Conservation (phyloP, 495 filamentous ascomycete species). For the Neurospora tetrasperma region DNA sequence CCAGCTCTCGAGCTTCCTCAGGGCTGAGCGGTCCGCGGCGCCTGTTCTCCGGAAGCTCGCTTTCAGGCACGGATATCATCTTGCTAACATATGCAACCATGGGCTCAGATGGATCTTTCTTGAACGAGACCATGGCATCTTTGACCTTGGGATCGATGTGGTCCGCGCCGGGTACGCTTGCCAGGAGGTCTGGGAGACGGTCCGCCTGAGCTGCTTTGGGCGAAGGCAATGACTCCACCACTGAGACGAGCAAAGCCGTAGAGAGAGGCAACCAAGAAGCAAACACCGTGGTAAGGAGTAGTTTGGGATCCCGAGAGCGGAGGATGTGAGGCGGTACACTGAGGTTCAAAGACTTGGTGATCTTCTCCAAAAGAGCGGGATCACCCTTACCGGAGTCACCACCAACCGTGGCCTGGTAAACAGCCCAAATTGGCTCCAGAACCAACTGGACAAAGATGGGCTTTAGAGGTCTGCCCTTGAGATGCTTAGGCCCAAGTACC, state of each 20-base stretch:
- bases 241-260: conserved; percentile 83
- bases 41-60: conserved; percentile 74
- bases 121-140: conserved; percentile 73
- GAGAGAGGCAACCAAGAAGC: conserved; percentile 87
- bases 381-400: conserved; percentile 78
- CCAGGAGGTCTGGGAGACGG: conserved; percentile 66
- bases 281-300: conserved; percentile 79
- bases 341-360: conserved; percentile 82
- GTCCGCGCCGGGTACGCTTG: conserved; percentile 67
- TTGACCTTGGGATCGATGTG: conserved; percentile 57
- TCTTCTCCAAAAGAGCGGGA: conserved; percentile 75
- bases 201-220: conserved; percentile 75
- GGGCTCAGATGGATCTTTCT: conserved; percentile 54
- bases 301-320: conserved; percentile 71
- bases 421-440: conserved; percentile 92
- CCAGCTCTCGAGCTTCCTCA: conserved; percentile 82
- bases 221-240: conserved; percentile 85
- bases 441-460: conserved; percentile 98
- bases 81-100: conserved; percentile 96
- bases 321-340: conserved; percentile 74
- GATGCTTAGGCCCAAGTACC: conserved; percentile 80
- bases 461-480: conserved; percentile 83
- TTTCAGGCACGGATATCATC: conserved; percentile 91
- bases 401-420: conserved; percentile 83
- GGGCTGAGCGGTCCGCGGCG: conserved; percentile 66